Evolutionary conservation across 371 early-diverging fungal genomes (phyloP).

Genomic region (Circinella umbellata): DNA sequence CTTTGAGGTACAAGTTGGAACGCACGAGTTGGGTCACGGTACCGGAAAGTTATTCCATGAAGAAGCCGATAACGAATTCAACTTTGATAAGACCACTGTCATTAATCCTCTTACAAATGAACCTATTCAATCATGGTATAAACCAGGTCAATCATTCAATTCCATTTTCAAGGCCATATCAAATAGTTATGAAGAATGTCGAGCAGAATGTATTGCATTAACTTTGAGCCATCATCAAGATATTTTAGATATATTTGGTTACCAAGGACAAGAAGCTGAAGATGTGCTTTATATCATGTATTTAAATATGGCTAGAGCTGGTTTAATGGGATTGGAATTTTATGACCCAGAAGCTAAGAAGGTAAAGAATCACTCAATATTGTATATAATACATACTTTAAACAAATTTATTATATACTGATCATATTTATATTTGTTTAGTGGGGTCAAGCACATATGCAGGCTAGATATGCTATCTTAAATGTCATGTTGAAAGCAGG

Average conservation of each 20-base stretch:
- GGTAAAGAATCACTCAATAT: constrained; percentile 22
- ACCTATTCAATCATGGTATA: constrained; percentile 62
- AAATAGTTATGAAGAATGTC: constrained; percentile 62
- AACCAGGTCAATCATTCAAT: constrained; percentile 64
- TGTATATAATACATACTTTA: too few relatives aligned
- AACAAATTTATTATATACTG: too few relatives aligned
- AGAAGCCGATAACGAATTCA: constrained; percentile 51
- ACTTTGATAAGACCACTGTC: constrained; percentile 53
- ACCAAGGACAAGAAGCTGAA: constrained; percentile 49
- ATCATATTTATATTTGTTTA: constrained; percentile 3
- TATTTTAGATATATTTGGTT: constrained; percentile 59
- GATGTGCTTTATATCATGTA: constrained; percentile 61
- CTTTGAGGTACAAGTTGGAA: constrained; percentile 65
- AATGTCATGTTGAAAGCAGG: constrained; percentile 58
- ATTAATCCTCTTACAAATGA: constrained; percentile 53
- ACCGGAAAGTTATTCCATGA: constrained; percentile 63
- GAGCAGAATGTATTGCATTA: constrained; percentile 69
- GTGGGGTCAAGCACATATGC: constrained; percentile 71
- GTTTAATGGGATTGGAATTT: constrained; percentile 57
- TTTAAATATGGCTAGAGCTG: constrained; percentile 66
- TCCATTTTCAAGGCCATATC: constrained; percentile 57
- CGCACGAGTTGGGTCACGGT: constrained; percentile 63
- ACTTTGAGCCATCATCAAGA: constrained; percentile 48
- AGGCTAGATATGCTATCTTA: constrained; percentile 67
- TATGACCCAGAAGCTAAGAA: constrained; percentile 54